These are phyloP conservation scores for Neonectria faginata DNA, from an alignment of 2,329 filamentous ascomycete genomes.

Conservation along the genomic window DNA sequence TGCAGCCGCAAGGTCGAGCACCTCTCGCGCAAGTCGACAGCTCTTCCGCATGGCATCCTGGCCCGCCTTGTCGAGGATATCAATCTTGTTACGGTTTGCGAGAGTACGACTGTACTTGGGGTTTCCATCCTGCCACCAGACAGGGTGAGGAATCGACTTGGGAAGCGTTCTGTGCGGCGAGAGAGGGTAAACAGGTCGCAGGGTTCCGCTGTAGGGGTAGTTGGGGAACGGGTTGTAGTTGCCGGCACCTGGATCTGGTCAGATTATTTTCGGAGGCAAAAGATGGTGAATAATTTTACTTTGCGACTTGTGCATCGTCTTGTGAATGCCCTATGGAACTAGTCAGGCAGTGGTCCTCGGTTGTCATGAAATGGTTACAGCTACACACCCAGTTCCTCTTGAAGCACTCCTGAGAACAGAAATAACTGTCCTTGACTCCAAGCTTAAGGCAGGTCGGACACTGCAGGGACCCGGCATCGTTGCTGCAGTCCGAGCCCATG, in stretches of 20 bases:
- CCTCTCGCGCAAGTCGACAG: conserved; percentile 87
- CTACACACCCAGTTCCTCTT: conserved; percentile 93
- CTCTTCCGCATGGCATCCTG: conserved; percentile 94
- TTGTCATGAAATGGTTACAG: neutral
- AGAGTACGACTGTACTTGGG: conserved; percentile 70
- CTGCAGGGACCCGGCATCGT: conserved; percentile 86
- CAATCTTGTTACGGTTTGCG: conserved; percentile 81
- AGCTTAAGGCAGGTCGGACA: conserved; percentile 96
- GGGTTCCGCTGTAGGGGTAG: conserved; percentile 82
- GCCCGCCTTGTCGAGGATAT: conserved; percentile 81
- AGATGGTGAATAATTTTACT: conserved; percentile 79
- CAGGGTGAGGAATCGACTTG: conserved; percentile 82
- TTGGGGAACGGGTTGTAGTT: conserved; percentile 92
- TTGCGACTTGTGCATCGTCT: conserved; percentile 77
- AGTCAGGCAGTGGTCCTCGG: conserved; percentile 36
- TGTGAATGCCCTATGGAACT: conserved; percentile 77
- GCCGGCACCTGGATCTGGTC: conserved; percentile 91
- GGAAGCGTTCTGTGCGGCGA: conserved; percentile 80
- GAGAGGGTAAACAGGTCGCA: conserved; percentile 90
- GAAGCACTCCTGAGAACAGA: conserved; percentile 99
- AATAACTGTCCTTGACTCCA: conserved; percentile 88
- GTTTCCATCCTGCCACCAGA: conserved; percentile 89
- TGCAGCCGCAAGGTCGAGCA: conserved; percentile 89
- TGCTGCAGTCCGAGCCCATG: conserved; percentile 83
- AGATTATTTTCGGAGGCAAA: conserved; percentile 82